Conservation (phyloP, 495 filamentous ascomycete genomes). For the Clavariopsis aquatica region DNA sequence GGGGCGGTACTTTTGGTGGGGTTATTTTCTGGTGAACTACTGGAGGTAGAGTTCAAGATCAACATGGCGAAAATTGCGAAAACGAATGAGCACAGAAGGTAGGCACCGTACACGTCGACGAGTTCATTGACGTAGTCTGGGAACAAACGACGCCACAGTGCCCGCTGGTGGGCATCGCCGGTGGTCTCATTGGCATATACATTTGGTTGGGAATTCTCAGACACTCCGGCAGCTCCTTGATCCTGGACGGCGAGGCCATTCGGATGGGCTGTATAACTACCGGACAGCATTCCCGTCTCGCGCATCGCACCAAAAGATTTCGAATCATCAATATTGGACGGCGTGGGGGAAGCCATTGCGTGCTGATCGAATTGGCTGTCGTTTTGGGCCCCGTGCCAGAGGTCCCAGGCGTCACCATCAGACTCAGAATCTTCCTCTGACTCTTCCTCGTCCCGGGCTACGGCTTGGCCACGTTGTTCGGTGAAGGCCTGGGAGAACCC, state of each 20-base stretch:
- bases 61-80: not conserved
- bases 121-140: not conserved
- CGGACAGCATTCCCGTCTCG: constrained; percentile 25
- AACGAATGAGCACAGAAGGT: not conserved
- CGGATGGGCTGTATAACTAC: not conserved
- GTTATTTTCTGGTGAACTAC: no score
- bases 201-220: not conserved
- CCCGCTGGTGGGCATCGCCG: not conserved
- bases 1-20: not conserved
- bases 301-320: constrained; percentile 34
- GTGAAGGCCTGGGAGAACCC: constrained; percentile 31
- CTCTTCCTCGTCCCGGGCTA: constrained; percentile 18
- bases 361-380: no score
- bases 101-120: not conserved
- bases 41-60: not conserved
- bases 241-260: not conserved
- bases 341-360: not conserved
- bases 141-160: not conserved
- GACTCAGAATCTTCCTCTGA: not conserved
- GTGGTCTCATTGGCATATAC: not conserved
- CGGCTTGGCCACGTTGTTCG: constrained; percentile 15
- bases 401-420: no score
- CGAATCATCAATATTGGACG: not conserved
- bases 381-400: no score
- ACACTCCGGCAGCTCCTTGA: not conserved